Percentiles rank a stretch among this genome's conserved stretches.
These are phyloP conservation scores for Phaseolus coccineus DNA, from an alignment of 331 rosid species.

Conservation along the genomic window DNA sequence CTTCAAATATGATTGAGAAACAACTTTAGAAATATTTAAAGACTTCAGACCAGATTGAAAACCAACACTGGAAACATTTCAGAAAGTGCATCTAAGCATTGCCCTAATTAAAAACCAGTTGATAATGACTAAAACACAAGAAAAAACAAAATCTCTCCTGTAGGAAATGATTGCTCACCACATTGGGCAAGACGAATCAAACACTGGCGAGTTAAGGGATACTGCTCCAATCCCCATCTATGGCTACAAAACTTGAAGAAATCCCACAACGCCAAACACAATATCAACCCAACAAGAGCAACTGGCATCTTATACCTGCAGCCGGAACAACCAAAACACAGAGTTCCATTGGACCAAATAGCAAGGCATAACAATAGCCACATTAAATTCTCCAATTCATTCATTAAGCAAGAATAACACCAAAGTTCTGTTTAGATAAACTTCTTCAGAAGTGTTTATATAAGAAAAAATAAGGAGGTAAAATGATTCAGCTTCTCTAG, in stretches of 20 bases:
- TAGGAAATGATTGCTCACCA: conserved; percentile 56
- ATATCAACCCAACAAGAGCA: conserved; percentile 82
- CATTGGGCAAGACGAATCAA: conserved; percentile 78
- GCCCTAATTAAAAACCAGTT: not conserved
- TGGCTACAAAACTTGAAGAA: conserved; percentile 66
- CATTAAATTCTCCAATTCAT: not conserved
- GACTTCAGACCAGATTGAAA: not conserved
- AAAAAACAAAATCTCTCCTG: not conserved
- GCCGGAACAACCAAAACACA: conserved; percentile 24
- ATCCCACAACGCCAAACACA: conserved; percentile 90
- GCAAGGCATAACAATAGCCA: not conserved
- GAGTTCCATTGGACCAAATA: not conserved
- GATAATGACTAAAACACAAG: not conserved
- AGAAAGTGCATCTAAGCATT: not conserved
- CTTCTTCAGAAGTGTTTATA: not conserved
- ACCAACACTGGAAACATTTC: not conserved
- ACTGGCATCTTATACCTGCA: conserved; percentile 91
- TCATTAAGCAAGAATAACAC: not conserved
- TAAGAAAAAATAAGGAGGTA: not conserved
- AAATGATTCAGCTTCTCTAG: not conserved
- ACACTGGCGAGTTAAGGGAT: conserved; percentile 69
- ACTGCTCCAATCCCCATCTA: conserved; percentile 70
- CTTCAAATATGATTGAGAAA: not conserved
- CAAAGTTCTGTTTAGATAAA: not conserved
- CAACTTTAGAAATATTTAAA: not conserved